These are phyloP conservation scores for Pleoardoris graminearum DNA, from an alignment of 2,329 filamentous ascomycete species.

Conservation along the genomic window DNA sequence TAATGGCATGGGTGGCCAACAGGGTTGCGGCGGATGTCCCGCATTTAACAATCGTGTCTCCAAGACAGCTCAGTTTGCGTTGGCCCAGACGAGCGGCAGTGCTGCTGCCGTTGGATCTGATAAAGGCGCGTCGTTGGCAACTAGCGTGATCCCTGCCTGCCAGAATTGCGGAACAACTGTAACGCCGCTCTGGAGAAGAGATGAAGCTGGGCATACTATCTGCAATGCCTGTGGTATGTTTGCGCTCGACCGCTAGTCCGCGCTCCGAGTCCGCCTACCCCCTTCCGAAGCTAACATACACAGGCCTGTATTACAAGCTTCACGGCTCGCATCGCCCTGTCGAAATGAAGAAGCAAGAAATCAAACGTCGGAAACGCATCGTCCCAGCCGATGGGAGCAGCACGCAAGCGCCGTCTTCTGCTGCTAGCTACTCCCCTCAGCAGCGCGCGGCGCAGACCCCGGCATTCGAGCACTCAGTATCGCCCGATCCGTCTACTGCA, in stretches of 20 bases:
- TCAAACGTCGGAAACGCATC: constrained; percentile 92
- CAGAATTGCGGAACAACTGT: constrained; percentile 97
- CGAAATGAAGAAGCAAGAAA: constrained; percentile 98
- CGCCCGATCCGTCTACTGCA: constrained; percentile 37
- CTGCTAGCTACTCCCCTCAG: constrained; percentile 35
- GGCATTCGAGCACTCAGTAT: constrained; percentile 38
- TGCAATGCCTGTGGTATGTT: constrained; percentile 95
- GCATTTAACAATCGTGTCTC: constrained; percentile 96
- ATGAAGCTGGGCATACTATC: constrained; percentile 93
- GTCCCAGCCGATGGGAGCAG: constrained; percentile 69
- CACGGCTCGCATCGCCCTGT: constrained; percentile 91
- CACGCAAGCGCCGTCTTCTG: constrained; percentile 34
- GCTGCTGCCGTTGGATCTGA: constrained; percentile 19
- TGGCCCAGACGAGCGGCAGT: constrained; percentile 49
- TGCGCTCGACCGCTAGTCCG: constrained; percentile 1
- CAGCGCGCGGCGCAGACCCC: constrained; percentile 34
- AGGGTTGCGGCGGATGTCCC: constrained; percentile 93
- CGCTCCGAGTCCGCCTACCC: background rate
- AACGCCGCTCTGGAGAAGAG: constrained; percentile 91
- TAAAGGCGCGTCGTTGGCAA: constrained; percentile 30
- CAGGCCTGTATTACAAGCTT: constrained; percentile 93
- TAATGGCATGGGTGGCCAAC: constrained; percentile 93
- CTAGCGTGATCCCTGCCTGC: constrained; percentile 78
- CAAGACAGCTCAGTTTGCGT: constrained; percentile 75
- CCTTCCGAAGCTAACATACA: constrained; percentile 17